Percentiles rank a stretch among this genome's conserved stretches.
These are phyloP conservation scores for Lodderomyces theae DNA, from an alignment of 1,139 yeast species.

Conservation along the genomic window DNA sequence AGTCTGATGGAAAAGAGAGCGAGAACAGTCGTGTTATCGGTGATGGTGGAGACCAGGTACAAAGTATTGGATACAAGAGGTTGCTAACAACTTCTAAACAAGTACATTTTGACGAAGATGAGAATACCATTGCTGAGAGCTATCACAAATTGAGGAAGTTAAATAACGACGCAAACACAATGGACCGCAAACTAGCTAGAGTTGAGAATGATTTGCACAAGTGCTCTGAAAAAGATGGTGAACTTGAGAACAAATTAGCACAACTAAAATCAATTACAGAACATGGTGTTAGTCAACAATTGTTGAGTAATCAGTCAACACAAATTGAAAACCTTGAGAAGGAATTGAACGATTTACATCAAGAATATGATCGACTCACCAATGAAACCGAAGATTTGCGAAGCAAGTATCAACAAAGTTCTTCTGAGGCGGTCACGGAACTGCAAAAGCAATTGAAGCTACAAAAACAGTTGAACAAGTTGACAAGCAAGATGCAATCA, in stretches of 20 bases:
- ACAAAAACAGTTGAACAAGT: constrained; percentile 24
- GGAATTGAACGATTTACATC: constrained; percentile 25
- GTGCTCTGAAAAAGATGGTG: constrained; percentile 18
- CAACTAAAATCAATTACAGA: constrained; percentile 13
- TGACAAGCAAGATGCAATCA: constrained; percentile 41
- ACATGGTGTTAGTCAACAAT: constrained; percentile 8
- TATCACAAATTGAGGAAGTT: constrained; percentile 47
- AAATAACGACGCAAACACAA: constrained; percentile 47
- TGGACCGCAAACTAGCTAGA: constrained; percentile 48
- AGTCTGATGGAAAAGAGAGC: too few relatives aligned
- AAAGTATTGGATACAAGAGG: constrained; percentile 22
- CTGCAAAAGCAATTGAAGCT: constrained; percentile 33
- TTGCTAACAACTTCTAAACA: constrained; percentile 51
- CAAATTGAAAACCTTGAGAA: constrained; percentile 28
- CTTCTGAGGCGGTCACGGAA: constrained; percentile 55
- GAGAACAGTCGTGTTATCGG: too few relatives aligned
- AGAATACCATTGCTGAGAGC: constrained; percentile 45
- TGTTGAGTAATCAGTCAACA: constrained; percentile 24
- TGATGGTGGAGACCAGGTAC: constrained; percentile 20
- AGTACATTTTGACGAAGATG: constrained; percentile 45
- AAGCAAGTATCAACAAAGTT: constrained; percentile 48
- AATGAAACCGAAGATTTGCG: constrained; percentile 43
- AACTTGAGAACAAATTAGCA: constrained; percentile 19
- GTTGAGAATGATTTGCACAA: constrained; percentile 32
- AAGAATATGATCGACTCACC: constrained; percentile 26